Evolutionary conservation across 495 filamentous ascomycete genomes (phyloP).

Genomic region (Tuber umbilicatum): DNA sequence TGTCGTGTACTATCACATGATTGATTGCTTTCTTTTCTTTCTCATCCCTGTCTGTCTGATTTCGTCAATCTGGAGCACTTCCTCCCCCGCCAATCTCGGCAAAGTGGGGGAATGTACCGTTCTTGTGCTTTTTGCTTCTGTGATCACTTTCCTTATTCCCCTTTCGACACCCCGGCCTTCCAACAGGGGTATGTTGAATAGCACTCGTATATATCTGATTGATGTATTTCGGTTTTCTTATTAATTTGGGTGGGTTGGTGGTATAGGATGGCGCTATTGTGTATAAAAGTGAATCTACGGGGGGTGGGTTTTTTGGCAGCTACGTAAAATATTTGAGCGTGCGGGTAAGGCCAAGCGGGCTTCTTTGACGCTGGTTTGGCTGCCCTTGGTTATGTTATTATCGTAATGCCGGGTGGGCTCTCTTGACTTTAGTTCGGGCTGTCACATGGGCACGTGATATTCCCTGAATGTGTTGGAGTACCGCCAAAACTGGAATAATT

Average conservation of each 20-base stretch:
- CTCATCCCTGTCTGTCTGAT: not conserved
- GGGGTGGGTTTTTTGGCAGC: not conserved
- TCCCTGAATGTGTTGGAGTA: not conserved
- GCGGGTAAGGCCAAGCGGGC: not conserved
- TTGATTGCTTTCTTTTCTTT: constrained; percentile 1
- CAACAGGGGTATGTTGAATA: not conserved
- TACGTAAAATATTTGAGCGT: not conserved
- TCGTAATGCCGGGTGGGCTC: not conserved
- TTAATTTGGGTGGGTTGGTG: not conserved
- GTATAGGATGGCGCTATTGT: constrained; percentile 5
- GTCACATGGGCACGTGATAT: not conserved
- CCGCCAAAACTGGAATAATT: too few species aligned
- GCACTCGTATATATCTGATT: constrained; percentile 5
- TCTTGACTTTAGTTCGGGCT: not conserved
- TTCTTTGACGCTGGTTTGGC: not conserved
- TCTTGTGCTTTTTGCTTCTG: not conserved
- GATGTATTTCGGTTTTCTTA: constrained; percentile 5
- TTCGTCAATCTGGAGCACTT: not conserved
- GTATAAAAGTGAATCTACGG: not conserved
- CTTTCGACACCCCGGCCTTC: not conserved
- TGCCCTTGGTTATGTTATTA: not conserved
- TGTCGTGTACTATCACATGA: not conserved
- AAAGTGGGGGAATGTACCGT: not conserved
- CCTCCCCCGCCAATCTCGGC: not conserved
- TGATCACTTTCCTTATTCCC: constrained; percentile 1